A percentile compares a stretch with the other conserved stretches of the same genome.
phyloP scores from a whole-genome alignment of 371 early-diverging fungal species.

The Batkoa obscura region DNA sequence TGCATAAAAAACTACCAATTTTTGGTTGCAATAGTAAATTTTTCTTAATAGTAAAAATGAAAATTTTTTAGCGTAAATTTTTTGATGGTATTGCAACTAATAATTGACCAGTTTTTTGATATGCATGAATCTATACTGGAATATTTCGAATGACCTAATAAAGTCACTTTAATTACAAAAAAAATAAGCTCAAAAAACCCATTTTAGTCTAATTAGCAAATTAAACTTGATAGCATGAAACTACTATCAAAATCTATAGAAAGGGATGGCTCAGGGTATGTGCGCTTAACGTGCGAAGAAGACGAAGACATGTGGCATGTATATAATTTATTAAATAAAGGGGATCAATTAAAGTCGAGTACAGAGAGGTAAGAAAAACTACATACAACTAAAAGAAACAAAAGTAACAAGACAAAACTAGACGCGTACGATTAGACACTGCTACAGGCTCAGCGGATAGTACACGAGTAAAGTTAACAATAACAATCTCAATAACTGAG shows the following conservation, averaged over 20 bases:
- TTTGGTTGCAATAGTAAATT: no score
- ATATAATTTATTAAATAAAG: constrained; percentile 76
- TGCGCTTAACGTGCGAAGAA: constrained; percentile 66
- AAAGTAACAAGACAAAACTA: constrained; percentile 11
- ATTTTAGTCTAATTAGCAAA: no score
- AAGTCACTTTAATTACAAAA: no score
- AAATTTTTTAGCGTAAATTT: no score
- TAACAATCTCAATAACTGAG: constrained; percentile 71
- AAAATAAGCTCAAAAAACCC: no score
- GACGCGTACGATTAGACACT: constrained; percentile 64
- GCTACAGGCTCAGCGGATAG: constrained; percentile 80
- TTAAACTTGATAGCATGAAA: constrained; percentile 23
- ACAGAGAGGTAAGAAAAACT: constrained; percentile 47
- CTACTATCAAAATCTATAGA: constrained; percentile 34
- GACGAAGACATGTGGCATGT: constrained; percentile 96
- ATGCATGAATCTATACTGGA: no score
- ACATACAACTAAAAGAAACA: neutral
- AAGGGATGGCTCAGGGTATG: constrained; percentile 37
- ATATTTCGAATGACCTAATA: no score
- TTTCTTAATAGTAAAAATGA: no score
- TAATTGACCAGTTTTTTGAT: no score
- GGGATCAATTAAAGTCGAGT: constrained; percentile 68
- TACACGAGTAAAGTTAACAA: constrained; percentile 51
- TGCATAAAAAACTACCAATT: no score
- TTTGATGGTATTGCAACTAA: no score